Conservation (phyloP, 108 stramenopile genomes). For the Bacterosira constricta region DNA sequence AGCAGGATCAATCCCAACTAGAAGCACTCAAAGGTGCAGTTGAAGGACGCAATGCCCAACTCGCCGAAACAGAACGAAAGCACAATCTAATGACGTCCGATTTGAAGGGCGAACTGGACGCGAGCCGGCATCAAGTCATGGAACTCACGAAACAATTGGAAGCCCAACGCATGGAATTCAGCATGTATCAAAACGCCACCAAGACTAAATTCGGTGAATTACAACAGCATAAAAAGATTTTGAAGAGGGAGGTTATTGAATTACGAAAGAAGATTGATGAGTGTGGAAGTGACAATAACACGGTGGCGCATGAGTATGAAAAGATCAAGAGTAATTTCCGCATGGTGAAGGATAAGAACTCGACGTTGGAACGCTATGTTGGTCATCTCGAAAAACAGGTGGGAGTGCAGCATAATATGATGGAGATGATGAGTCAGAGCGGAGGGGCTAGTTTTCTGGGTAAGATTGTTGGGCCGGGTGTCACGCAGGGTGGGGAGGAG, state of each 20-base stretch:
- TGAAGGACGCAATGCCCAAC: conserved; percentile 49
- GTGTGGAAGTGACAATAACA: conserved; percentile 56
- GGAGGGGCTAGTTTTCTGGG: conserved; percentile 48
- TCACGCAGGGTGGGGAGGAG: conserved; percentile 28
- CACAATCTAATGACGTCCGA: conserved; percentile 53
- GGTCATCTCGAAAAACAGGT: conserved; percentile 87
- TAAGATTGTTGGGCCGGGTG: conserved; percentile 45
- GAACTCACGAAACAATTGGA: conserved; percentile 78
- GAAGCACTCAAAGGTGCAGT: conserved; percentile 60
- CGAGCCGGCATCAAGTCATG: conserved; percentile 60
- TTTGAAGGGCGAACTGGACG: conserved; percentile 52
- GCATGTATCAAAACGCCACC: conserved; percentile 79
- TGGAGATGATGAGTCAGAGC: conserved; percentile 83
- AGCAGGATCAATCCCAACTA: conserved; percentile 65
- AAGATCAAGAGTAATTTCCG: conserved; percentile 54
- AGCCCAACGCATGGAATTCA: conserved; percentile 76
- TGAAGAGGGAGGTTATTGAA: conserved; percentile 89
- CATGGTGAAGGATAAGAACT: conserved; percentile 67
- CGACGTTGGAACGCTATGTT: conserved; percentile 75
- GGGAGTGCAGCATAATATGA: conserved; percentile 88
- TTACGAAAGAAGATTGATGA: conserved; percentile 78
- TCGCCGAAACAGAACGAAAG: conserved; percentile 47
- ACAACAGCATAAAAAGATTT: conserved; percentile 82
- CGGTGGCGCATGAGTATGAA: conserved; percentile 62
- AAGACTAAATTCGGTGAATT: conserved; percentile 71